These are phyloP conservation scores for Diospyros kaki DNA, from an alignment of 148 eudicot species.

Conservation along the genomic window DNA sequence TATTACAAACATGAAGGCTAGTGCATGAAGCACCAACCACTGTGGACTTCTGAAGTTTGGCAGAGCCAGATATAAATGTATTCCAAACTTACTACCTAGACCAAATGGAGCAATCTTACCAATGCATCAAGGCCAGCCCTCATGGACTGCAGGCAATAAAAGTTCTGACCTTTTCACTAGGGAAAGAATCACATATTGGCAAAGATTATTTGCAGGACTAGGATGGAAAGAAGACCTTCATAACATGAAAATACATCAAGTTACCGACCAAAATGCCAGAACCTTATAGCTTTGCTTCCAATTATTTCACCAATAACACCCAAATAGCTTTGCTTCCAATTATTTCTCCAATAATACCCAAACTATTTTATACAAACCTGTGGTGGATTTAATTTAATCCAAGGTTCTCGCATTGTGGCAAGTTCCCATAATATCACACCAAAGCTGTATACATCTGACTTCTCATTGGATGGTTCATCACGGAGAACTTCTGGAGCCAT, in stretches of 20 bases:
- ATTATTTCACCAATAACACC: slow-evolving; percentile 2
- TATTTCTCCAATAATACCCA: slow-evolving; percentile 1
- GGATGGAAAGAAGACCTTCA: no score
- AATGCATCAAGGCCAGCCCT: no score
- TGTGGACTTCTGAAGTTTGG: no score
- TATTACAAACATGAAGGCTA: neutral
- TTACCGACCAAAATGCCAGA: neutral
- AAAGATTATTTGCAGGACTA: no score
- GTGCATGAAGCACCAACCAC: no score
- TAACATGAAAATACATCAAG: neutral
- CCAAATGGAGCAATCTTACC: no score
- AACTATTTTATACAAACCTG: slow-evolving; percentile 50
- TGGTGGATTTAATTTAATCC: slow-evolving; percentile 86
- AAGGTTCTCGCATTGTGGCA: slow-evolving; percentile 86
- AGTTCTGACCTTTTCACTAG: no score
- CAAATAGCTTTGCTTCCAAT: neutral
- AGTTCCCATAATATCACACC: slow-evolving; percentile 98
- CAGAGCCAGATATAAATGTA: no score
- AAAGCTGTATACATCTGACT: slow-evolving; percentile 95
- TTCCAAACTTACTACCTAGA: no score
- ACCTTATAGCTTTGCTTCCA: neutral
- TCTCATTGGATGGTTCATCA: slow-evolving; percentile 94
- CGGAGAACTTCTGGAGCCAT: slow-evolving; percentile 99
- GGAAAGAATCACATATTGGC: no score
- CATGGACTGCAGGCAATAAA: no score